These are phyloP conservation scores for Pleodorina starrii DNA, from an alignment of 139 green algal species.

Conservation along the genomic window DNA sequence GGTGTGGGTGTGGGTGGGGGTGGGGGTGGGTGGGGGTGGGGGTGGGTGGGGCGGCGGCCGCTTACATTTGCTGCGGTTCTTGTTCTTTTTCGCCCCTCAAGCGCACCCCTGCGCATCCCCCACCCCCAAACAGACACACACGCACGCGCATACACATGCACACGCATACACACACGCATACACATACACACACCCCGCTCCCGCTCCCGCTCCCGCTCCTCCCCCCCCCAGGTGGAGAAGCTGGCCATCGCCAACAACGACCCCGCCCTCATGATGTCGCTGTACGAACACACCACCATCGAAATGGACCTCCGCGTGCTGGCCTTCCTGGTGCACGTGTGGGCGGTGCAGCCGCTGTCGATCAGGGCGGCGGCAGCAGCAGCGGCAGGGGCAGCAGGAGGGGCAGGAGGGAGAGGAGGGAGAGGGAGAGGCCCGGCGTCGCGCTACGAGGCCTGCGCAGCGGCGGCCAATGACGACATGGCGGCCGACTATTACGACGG, in stretches of 20 bases:
- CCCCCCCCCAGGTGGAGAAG: constrained; percentile 21
- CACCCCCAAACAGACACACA: not conserved
- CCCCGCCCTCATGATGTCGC: constrained; percentile 23
- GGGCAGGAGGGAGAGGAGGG: too few relatives aligned
- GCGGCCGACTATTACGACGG: not conserved
- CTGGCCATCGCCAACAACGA: constrained; percentile 40
- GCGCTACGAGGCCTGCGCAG: not conserved
- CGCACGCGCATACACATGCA: not conserved
- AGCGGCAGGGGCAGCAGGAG: not conserved
- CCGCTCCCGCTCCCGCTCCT: not conserved
- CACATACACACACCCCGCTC: too few relatives aligned
- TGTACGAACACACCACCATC: constrained; percentile 21
- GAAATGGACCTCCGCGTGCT: constrained; percentile 45
- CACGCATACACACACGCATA: too few relatives aligned
- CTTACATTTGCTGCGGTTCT: too few relatives aligned
- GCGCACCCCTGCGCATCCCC: not conserved
- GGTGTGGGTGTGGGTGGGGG: too few relatives aligned
- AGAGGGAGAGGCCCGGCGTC: too few relatives aligned
- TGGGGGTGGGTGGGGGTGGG: too few relatives aligned
- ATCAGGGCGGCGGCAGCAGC: not conserved
- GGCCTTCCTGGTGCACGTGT: constrained; percentile 40
- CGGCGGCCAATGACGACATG: not conserved
- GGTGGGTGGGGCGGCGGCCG: too few relatives aligned
- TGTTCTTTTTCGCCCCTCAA: too few relatives aligned
- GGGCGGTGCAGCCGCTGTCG: constrained; percentile 7